phyloP scores from a whole-genome alignment of 768 basidiomycete species.

The Tulasnella calospora region DNA sequence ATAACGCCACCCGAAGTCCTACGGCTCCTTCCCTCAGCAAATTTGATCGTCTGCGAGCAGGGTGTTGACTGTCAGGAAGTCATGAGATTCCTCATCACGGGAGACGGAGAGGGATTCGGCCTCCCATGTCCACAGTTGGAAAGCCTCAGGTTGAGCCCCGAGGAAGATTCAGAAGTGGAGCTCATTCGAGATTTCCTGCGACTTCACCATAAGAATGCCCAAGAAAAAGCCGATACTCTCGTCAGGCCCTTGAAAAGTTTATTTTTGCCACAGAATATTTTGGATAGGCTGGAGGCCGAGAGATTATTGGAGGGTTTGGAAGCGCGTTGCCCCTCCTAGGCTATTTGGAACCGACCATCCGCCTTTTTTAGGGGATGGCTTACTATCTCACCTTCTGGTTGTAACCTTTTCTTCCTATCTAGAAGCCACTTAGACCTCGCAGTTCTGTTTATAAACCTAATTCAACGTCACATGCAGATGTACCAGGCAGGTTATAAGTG shows the following conservation, averaged over 20 bases:
- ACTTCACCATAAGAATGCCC: not conserved
- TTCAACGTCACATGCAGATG: not conserved
- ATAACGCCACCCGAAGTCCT: not conserved
- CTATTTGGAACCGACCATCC: not conserved
- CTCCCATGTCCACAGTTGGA: not conserved
- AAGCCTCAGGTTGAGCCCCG: not conserved
- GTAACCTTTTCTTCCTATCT: no score
- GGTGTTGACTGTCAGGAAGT: not conserved
- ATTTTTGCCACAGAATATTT: not conserved
- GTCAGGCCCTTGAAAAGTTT: not conserved
- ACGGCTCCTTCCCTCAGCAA: not conserved
- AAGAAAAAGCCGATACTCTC: not conserved
- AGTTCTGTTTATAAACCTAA: not conserved
- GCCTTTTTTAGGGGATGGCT: not conserved
- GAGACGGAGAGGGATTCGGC: not conserved
- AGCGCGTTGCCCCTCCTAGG: not conserved
- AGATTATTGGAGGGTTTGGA: not conserved
- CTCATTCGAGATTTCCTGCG: not conserved
- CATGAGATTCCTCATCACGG: not conserved
- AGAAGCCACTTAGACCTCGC: not conserved
- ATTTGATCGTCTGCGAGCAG: not conserved
- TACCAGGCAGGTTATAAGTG: no score
- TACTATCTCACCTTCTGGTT: no score
- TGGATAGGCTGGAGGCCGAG: not conserved
- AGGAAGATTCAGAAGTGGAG: not conserved